Conservation (phyloP, 306 rosid species). For the Cyamopsis tetragonoloba region DNA sequence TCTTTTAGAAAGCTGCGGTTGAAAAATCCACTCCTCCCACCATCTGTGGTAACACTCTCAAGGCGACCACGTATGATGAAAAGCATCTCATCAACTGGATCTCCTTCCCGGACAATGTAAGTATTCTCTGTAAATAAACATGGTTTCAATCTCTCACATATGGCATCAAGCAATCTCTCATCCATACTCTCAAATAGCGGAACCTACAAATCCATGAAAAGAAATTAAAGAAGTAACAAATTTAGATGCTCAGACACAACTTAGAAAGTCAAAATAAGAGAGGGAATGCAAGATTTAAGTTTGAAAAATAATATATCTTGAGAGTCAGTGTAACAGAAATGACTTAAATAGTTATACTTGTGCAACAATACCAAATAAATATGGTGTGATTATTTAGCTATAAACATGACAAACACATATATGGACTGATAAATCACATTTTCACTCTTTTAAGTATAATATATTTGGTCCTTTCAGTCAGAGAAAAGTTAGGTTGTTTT, state of each 20-base stretch:
- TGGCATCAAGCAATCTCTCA: constrained; percentile 95
- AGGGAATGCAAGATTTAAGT: not conserved
- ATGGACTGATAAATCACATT: not conserved
- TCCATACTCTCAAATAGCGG: constrained; percentile 95
- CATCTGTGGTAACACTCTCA: constrained; percentile 96
- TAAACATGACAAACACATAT: not conserved
- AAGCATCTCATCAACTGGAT: constrained; percentile 98
- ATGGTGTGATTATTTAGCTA: not conserved
- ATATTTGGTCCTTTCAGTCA: constrained; percentile 3
- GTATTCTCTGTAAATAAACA: constrained; percentile 79
- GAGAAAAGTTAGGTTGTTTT: not conserved
- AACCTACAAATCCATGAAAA: constrained; percentile 56
- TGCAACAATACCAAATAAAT: constrained; percentile 20
- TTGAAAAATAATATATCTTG: not conserved
- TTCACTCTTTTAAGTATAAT: not conserved
- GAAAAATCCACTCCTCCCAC: constrained; percentile 95
- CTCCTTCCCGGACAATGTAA: constrained; percentile 91
- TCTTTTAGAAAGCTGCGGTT: constrained; percentile 78
- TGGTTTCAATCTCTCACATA: constrained; percentile 94
- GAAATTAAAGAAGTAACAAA: constrained; percentile 25
- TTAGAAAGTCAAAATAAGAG: not conserved
- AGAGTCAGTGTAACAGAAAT: not conserved
- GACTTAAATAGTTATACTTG: not conserved
- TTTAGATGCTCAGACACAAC: constrained; percentile 20
- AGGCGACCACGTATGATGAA: constrained; percentile 97